Conservation (phyloP, 1,139 yeast species). For the Geotrichum fermentans region DNA sequence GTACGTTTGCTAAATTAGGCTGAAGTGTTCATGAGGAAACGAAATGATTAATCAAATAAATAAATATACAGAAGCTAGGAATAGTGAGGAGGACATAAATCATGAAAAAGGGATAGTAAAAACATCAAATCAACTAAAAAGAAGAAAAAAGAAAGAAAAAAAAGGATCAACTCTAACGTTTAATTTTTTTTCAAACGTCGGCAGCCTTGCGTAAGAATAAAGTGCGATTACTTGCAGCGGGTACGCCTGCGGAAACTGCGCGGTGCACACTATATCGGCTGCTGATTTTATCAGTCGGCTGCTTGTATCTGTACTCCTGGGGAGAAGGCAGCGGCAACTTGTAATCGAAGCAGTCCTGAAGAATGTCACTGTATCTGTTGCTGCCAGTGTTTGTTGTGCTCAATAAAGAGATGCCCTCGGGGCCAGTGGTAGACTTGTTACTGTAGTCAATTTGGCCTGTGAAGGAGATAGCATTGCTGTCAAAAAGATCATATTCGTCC, state of each 20-base stretch:
- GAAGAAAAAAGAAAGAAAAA: neutral
- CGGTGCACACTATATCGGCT: neutral
- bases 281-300: neutral
- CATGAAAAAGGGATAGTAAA: neutral
- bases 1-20: too few species aligned
- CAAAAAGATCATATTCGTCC: neutral
- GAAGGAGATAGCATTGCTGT: neutral
- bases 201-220: conserved; percentile 13
- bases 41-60: neutral
- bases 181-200: neutral
- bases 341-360: conserved; percentile 6
- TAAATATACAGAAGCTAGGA: neutral
- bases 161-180: too few species aligned
- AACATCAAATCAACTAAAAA: neutral
- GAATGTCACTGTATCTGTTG: conserved; percentile 5
- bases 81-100: neutral
- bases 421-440: neutral
- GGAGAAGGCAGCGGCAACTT: conserved; percentile 1
- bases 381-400: neutral
- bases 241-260: neutral
- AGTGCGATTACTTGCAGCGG: neutral
- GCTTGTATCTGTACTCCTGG: conserved; percentile 9
- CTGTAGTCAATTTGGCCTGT: neutral
- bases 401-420: neutral
- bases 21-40: too few species aligned